Base-by-base conservation (phyloP, 192 early-diverging fungal genomes). In the Polychytrium aggregatum region DNA sequence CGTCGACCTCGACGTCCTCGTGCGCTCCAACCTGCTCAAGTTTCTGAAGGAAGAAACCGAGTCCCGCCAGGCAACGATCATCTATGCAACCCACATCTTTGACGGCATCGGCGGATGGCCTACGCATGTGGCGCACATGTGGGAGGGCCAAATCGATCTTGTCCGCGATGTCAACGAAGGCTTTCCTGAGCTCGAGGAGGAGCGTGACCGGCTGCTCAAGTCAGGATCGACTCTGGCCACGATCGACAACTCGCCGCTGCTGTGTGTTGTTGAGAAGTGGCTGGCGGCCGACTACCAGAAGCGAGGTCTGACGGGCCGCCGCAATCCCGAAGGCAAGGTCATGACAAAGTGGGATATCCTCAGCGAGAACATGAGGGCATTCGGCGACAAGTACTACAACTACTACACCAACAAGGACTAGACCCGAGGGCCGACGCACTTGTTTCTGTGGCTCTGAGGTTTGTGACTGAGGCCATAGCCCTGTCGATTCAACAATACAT, bases 1-100 rank as follows among this genome's bases (percentile, higher is more conserved):
- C 0, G 82, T 84, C 9, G 85, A 87, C 64, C 59, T 87, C 21
- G 85, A 87, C 65, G 80, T 87, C 3, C 61, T 86, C 11, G 84
- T 84, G n/a, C 65, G 85, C 27, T 43, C 62, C 5, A 74, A 85
- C 56, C 67, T 87, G 33, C 55, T 87, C 11, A 40, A 63, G 10
- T 87, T 81, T 53, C 53, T 87, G n/a, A 67, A 67, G 35, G 42
- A 59, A 24, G 85, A 87, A 60, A 78, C 85, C 11, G 72, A 74
- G 40, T 37, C 44, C 10, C 65, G 82, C 30, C 56, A 57, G 20
- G 78, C 76, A 4, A 79, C 85, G 3, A 80, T 87, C 34, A 56
- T 86, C 41, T 86, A 87, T 57, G 85, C 85, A 13, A 87, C 85
- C 7, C 85, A 87, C 57, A 87, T 87, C 50, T 87, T 87, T 56